Base-by-base conservation (phyloP, 208 protist species). In the Leishmania aethiopica region DNA sequence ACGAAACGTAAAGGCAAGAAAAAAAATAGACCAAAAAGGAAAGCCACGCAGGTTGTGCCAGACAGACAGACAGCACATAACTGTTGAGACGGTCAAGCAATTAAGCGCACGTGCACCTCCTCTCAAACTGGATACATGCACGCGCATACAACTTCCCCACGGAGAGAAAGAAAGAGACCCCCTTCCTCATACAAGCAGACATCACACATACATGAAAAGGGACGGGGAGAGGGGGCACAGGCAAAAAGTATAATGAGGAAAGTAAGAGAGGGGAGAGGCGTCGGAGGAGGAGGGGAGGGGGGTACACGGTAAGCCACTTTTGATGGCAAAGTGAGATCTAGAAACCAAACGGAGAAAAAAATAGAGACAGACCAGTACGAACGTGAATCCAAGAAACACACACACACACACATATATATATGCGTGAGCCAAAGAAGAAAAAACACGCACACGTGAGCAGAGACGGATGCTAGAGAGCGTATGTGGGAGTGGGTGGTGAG, bases 281-380 rank as follows among this genome's bases (percentile, higher is more conserved):
- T 35, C 25, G 45, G 45, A 40, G 66, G 57, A 19, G 19, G 49
- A 40, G n/a, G 40, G 32, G 7, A 37, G 51, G 37, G 35, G 40
- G 7, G 37, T 25, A 78, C 40, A 49, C 28, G 5, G 40, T 3
- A 66, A 62, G 40, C 7, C 49, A 32, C 32, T 77, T 40, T 28
- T 35, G 32, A 77, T 19, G 35, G 8, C 3, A 59, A 45, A 37
- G 66, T 47, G 40, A 77, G 11, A 49, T 76, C 42, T 57, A 70
- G 59, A 76, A 22, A 76, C 25, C 40, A 25, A 69, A 77, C 69
- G 60, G 82, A 80, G 79, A 85, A 47, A 81, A 77, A 67, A 64
- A 32, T 15, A 0, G 35, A 75, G 6, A 42, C n/a, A 19, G 47
- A 47, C 47, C 15, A 42, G 17, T 32, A 17, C 28, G 64, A 70